These are phyloP conservation scores for Trichocomaceae sp. DNA, from an alignment of 2,329 filamentous ascomycete genomes.

Conservation along the genomic window DNA sequence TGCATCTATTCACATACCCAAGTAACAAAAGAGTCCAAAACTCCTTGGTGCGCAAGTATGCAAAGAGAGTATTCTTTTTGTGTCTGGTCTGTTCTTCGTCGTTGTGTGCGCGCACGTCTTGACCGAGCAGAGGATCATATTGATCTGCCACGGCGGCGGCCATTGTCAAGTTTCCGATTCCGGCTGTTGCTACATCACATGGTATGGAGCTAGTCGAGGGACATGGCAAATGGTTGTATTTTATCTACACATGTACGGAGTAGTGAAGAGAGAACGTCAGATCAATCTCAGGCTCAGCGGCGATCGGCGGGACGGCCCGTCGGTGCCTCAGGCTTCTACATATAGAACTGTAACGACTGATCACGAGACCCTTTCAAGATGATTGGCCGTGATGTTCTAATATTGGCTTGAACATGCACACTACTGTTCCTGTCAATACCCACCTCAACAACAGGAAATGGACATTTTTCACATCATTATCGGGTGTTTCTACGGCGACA, in stretches of 20 bases:
- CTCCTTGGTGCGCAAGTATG: slow-evolving; percentile 74
- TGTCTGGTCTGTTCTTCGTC: slow-evolving; percentile 29
- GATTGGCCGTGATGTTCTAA: too few species aligned
- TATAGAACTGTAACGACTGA: neutral
- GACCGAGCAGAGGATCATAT: slow-evolving; percentile 15
- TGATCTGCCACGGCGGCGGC: slow-evolving; percentile 8
- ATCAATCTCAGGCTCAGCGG: neutral
- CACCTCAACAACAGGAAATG: neutral
- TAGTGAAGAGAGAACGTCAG: neutral
- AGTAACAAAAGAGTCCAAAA: slow-evolving; percentile 80
- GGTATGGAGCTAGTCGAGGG: slow-evolving; percentile 1
- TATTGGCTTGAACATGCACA: too few species aligned
- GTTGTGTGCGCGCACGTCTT: slow-evolving; percentile 20
- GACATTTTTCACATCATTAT: neutral
- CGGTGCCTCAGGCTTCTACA: neutral
- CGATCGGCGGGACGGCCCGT: neutral
- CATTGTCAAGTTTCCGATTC: slow-evolving; percentile 10
- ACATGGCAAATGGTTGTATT: neutral
- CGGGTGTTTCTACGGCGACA: neutral
- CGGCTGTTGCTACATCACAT: slow-evolving; percentile 15
- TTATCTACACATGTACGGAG: too few species aligned
- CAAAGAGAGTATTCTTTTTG: slow-evolving; percentile 47
- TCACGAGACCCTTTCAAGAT: neutral
- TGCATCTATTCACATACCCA: slow-evolving; percentile 45
- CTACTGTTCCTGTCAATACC: neutral